Evolutionary conservation across 2,329 filamentous ascomycete genomes (phyloP), one percentile per base, ranked within the genome.

Genomic region (Falciphora oryzae): DNA sequence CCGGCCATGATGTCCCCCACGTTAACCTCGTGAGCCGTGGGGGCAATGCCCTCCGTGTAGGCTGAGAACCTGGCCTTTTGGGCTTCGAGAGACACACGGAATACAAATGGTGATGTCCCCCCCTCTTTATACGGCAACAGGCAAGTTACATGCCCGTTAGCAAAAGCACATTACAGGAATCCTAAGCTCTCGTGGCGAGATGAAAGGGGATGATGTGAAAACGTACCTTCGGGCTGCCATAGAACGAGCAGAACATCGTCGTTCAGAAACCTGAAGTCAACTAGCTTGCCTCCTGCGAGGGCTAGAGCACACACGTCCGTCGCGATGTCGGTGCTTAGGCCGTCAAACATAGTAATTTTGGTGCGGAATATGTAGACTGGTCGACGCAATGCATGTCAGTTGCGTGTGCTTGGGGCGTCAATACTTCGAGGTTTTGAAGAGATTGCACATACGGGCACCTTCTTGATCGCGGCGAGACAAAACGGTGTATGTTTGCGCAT

Each of bases 201-300:
- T 28, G 57, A 25, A 8, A 29, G 28, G 29, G 38, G 4, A 35
- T 31, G 18, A n/a, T 50, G 27, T 27, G 35, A 29, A 59, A 22
- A 50, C 62, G 32, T 32, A 68, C 59, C 57, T 28, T 59, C 25
- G 3, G 5, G 11, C 11, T 73, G 71, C 75, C 82, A 84, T 2
- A 93, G 80, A 1, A 91, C 69, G 63, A 92, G 79, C 1, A 93
- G 73, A 0, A 77, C 80, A 16, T 80, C 75, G 64, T 89, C 85
- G 69, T 89, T 81, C 58, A 91, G 80, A 70, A 93, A 92, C 71
- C 89, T 88, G 18, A 89, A 74, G 71, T 92, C 88, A 27, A 85
- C 73, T 22, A 88, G 75, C n/a, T 73, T 76, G 14, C 76, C 76
- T 7, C 75, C 70, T 0, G 74, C 76, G 1, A 85, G 73, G 38